Evolutionary conservation across 805 yeast genomes (phyloP), one percentile per base, ranked within the genome.

Genomic region (Metschnikowia lachancei): DNA sequence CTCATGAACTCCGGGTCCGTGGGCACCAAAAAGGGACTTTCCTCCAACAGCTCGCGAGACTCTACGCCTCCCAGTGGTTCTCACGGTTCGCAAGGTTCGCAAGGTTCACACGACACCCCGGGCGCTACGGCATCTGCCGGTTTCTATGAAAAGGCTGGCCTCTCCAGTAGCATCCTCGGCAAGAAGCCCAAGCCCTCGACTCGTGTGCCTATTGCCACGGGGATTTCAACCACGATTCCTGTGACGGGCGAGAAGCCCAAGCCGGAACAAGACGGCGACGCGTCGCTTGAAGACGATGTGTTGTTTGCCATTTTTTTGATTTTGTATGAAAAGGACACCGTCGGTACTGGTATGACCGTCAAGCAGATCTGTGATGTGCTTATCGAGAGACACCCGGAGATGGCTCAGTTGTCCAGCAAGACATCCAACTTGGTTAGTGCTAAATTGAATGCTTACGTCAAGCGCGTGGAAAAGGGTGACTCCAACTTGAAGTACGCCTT

Each of bases 381-480:
- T 39, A 70, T 82, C 41, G 87, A 81, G 46, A 76, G 79, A 56
- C 92, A 87, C 62, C 95, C 95, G 1, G 90, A 85, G 41, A 87
- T 86, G 90, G 86, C 90, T 4, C 85, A 81, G 49, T 65, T 87
- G 49, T 83, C 90, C 3, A 83, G 92, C 16, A 87, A 87, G 59
- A 83, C 92, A 13, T 85, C 92, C 20, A 87, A 87, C 61, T 65
- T 87, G 54, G 91, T 87, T 2, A 79, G 87, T 54, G 95, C 95
- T 16, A 87, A 87, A 62, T 70, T 87, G 55, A 87, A 87, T 62
- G 94, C 94, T 16, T 87, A 87, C 60, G 94, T 87, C 39, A 87
- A 87, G 62, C 78, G 91, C 57, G 86, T 87, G 26, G 95, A 87
- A 61, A 86, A 86, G 60, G 94, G 94, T 54, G 95, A 87, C 62